A percentile compares a stretch with the other conserved stretches of the same genome.
Conservation (phyloP, 768 basidiomycete genomes). For the Cubamyces lactineus region DNA sequence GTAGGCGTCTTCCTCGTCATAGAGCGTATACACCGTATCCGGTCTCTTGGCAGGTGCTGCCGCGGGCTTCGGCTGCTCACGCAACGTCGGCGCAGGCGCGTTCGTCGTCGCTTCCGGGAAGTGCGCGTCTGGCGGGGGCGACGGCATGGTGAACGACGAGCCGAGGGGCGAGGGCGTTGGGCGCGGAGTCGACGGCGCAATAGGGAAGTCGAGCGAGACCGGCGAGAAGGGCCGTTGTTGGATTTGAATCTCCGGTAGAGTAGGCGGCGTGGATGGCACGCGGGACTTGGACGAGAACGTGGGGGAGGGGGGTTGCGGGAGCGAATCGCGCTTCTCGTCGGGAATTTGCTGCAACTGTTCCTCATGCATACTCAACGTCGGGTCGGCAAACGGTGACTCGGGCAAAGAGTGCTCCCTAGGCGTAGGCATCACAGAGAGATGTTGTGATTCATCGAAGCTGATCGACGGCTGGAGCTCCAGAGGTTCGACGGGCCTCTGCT, state of each 20-base stretch:
- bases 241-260: conserved; percentile 54
- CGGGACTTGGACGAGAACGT: conserved; percentile 42
- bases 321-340: conserved; percentile 14
- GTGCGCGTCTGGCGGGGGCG: conserved; percentile 23
- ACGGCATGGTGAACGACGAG: conserved; percentile 27
- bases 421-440: conserved; percentile 10
- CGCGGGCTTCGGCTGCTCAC: background rate
- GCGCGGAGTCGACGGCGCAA: conserved; percentile 20
- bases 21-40: conserved; percentile 52
- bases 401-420: conserved; percentile 21
- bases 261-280: conserved; percentile 54
- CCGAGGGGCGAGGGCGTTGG: conserved; percentile 32
- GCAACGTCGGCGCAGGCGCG: background rate
- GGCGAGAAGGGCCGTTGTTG: conserved; percentile 48
- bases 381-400: conserved; percentile 37
- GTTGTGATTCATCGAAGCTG: conserved; percentile 16
- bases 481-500: conserved; percentile 13
- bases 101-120: conserved; percentile 17
- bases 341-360: conserved; percentile 22
- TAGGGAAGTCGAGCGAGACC: conserved; percentile 34
- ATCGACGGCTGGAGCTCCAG: conserved; percentile 19
- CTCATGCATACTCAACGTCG: conserved; percentile 13
- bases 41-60: conserved; percentile 42
- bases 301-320: conserved; percentile 35
- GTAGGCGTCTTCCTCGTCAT: conserved; percentile 70